Evolutionary conservation across 768 basidiomycete species (phyloP).

Genomic region (Lactarius evosmus): DNA sequence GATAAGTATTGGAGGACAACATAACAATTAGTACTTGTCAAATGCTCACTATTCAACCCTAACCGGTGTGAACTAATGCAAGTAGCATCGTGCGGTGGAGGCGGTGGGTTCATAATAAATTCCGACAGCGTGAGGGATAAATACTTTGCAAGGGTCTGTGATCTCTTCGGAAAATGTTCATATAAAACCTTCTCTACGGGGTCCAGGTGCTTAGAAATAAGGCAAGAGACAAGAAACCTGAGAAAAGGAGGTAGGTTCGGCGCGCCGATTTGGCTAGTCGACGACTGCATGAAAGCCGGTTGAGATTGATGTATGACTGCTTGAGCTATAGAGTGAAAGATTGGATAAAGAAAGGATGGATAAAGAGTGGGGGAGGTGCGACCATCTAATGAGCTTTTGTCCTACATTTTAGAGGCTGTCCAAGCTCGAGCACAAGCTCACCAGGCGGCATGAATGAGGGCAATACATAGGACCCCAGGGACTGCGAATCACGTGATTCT

Average conservation of each 20-base stretch:
- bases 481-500: constrained; percentile 1
- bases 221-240: constrained; percentile 13
- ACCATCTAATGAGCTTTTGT: constrained; percentile 4
- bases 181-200: constrained; percentile 16
- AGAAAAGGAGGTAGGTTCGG: constrained; percentile 1
- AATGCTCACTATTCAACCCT: constrained; percentile 20
- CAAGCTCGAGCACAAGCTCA: constrained; percentile 6
- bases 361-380: too few species aligned
- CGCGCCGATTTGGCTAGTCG: not conserved
- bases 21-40: not conserved
- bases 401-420: constrained; percentile 4
- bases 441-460: not conserved
- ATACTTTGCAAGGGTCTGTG: constrained; percentile 20
- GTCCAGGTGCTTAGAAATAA: constrained; percentile 9
- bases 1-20: not conserved
- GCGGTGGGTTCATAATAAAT: constrained; percentile 7
- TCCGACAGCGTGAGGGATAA: constrained; percentile 5
- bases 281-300: not conserved
- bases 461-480: not conserved
- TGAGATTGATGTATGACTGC: not conserved
- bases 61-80: constrained; percentile 15
- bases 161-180: constrained; percentile 15
- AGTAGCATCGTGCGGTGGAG: constrained; percentile 13
- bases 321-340: not conserved
- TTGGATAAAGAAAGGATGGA: not conserved